A percentile compares a stretch with the other conserved stretches of the same genome.
Evolutionary conservation across 208 protist species (phyloP).

Genomic region (Crithidia sp.): DNA sequence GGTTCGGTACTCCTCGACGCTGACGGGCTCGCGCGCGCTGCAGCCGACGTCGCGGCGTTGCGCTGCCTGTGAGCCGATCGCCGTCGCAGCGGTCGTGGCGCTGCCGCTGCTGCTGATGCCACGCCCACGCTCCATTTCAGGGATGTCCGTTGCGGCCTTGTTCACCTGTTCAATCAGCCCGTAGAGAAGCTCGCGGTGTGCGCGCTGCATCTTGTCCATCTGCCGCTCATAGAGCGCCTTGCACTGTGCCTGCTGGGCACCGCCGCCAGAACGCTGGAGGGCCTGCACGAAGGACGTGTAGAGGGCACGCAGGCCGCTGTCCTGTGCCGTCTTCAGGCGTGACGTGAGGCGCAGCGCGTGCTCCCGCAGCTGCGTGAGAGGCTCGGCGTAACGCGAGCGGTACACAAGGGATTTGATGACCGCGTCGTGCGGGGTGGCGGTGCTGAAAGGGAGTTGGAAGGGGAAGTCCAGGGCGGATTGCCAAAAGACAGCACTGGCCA

Average conservation of each 20-base stretch:
- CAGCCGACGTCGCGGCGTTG: constrained; percentile 38
- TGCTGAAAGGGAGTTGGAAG: constrained; percentile 53
- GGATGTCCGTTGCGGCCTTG: constrained; percentile 25
- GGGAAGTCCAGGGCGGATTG: constrained; percentile 38
- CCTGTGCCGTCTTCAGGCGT: constrained; percentile 57
- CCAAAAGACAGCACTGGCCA: constrained; percentile 12
- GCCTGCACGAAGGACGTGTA: constrained; percentile 42
- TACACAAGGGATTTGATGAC: constrained; percentile 52
- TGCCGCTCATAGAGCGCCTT: constrained; percentile 50
- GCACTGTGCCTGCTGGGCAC: constrained; percentile 1
- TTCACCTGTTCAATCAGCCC: constrained; percentile 48
- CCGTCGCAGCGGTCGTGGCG: constrained; percentile 6
- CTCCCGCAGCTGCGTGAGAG: constrained; percentile 43
- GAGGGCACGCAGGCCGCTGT: constrained; percentile 40
- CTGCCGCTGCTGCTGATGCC: neutral
- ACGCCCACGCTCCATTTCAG: constrained; percentile 30
- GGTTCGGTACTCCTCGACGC: constrained; percentile 54
- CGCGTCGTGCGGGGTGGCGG: constrained; percentile 45
- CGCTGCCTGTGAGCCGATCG: neutral
- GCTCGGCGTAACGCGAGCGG: constrained; percentile 45
- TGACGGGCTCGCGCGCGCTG: constrained; percentile 36
- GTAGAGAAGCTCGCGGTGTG: constrained; percentile 66
- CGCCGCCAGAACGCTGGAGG: constrained; percentile 6
- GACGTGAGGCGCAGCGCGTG: constrained; percentile 48
- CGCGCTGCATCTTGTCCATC: constrained; percentile 52